A percentile compares a stretch with the other conserved stretches of the same genome.
These are phyloP conservation scores for Monosporozyma siamensis DNA, from an alignment of 805 yeast genomes.

Conservation along the genomic window DNA sequence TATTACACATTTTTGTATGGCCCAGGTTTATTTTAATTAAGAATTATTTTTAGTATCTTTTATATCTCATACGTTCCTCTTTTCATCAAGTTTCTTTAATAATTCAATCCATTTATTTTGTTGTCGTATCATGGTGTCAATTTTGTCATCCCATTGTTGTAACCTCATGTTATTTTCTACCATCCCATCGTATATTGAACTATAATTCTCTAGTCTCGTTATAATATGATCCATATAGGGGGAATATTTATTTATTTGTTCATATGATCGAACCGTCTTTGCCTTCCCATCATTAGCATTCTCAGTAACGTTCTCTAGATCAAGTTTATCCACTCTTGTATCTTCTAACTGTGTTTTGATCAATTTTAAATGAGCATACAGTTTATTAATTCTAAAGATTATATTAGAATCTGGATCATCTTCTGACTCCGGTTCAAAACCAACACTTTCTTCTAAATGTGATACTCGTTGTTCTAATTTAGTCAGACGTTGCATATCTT, in stretches of 20 bases:
- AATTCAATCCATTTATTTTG: background rate
- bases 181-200: background rate
- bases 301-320: background rate
- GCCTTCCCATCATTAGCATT: background rate
- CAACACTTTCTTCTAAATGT: background rate
- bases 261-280: background rate
- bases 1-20: too few relatives aligned
- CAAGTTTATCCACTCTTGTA: too few relatives aligned
- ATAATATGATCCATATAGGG: background rate
- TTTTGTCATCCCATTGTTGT: background rate
- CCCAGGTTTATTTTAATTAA: too few relatives aligned
- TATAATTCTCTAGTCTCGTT: background rate
- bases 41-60: too few relatives aligned
- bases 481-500: background rate
- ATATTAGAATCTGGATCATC: background rate
- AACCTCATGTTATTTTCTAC: background rate
- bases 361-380: background rate
- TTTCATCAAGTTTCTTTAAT: too few relatives aligned
- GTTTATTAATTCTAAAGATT: background rate
- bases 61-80: too few relatives aligned
- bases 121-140: background rate
- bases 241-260: background rate
- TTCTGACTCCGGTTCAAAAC: background rate
- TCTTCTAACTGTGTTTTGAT: background rate
- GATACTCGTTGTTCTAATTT: background rate